Base-by-base conservation (phyloP, 306 rosid species). In the Hippophae rhamnoides region DNA sequence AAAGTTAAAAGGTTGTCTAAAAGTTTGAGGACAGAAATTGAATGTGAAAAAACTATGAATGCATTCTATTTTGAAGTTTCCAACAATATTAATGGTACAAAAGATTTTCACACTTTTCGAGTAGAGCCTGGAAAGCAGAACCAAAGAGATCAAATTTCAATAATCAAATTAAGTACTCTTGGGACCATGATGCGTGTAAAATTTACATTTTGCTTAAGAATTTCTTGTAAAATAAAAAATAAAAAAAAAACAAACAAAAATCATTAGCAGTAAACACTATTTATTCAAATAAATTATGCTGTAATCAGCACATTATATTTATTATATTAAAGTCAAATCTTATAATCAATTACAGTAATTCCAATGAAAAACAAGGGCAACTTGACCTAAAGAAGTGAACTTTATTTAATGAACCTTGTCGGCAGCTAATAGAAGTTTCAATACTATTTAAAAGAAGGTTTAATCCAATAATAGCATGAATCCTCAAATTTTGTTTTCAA, bases 1-100 rank as follows among this genome's bases (percentile, higher is more conserved):
- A 75, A 84, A 77, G 82, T 56, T 70, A 71, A 25, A 64, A 67
- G 68, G 69, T 74, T 67, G 71, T 75, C 82, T 68, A 74, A 78
- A 80, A 75, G 86, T 70, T 63, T 40, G 57, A 74, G 63, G 61
- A 51, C 44, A 65, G 61, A 63, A 58, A 61, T 70, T 50, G 69
- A 54, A 73, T 70, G 71, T 71, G 66, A 69, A 66, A 54, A 10
- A 62, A 64, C 67, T 67, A 81, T 62, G 65, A 66, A 68, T 64
- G 46, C 61, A 54, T 41, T 64, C 14, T 41, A 72, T 69, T 42
- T 18, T 47, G 59, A 12, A 63, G 71, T 42, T 38, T 60, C 70
- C 58, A 18, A 18, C 23, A 18, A 18, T 18, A 18, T 18, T 18
- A 18, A 18, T 65, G 77, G 80, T 65, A 76, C 77, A 53, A 40